phyloP scores from a whole-genome alignment of 2,329 filamentous ascomycete genomes.

The Phialocephala subalpina region DNA sequence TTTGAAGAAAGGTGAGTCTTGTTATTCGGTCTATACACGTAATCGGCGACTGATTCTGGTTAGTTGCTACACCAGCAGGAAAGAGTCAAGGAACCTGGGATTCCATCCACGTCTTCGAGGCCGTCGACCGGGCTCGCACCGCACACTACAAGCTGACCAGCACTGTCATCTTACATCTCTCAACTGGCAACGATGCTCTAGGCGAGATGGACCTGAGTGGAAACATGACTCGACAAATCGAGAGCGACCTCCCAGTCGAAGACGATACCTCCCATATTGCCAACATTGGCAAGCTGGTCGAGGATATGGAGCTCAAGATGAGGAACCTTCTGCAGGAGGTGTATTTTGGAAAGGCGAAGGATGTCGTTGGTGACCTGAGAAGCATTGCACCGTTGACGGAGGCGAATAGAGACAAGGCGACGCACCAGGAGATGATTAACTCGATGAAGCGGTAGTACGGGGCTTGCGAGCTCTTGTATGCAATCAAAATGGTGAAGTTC shows the following conservation, averaged over 20 bases:
- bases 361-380: slow-evolving; percentile 93
- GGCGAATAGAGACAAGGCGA: slow-evolving; percentile 81
- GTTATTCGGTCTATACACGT: not conserved
- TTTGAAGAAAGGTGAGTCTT: slow-evolving; percentile 81
- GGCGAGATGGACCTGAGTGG: slow-evolving; percentile 92
- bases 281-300: slow-evolving; percentile 92
- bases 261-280: slow-evolving; percentile 93
- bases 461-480: not conserved
- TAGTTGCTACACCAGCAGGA: slow-evolving; percentile 71
- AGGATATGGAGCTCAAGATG: slow-evolving; percentile 99
- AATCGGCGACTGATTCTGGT: slow-evolving; percentile 15
- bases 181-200: slow-evolving; percentile 70
- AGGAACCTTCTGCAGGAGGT: slow-evolving; percentile 97
- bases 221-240: slow-evolving; percentile 97
- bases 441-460: slow-evolving; percentile 50
- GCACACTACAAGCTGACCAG: slow-evolving; percentile 98
- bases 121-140: slow-evolving; percentile 87
- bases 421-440: slow-evolving; percentile 88
- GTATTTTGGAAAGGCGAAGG: slow-evolving; percentile 99
- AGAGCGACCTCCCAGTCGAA: slow-evolving; percentile 89
- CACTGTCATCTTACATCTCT: slow-evolving; percentile 91
- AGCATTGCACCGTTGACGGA: slow-evolving; percentile 87
- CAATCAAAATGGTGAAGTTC: not conserved
- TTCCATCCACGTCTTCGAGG: slow-evolving; percentile 98
- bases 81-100: slow-evolving; percentile 89